Evolutionary conservation across 305 asterid species (phyloP), one percentile per base, ranked within the genome.

Genomic region (Rubia balearica): DNA sequence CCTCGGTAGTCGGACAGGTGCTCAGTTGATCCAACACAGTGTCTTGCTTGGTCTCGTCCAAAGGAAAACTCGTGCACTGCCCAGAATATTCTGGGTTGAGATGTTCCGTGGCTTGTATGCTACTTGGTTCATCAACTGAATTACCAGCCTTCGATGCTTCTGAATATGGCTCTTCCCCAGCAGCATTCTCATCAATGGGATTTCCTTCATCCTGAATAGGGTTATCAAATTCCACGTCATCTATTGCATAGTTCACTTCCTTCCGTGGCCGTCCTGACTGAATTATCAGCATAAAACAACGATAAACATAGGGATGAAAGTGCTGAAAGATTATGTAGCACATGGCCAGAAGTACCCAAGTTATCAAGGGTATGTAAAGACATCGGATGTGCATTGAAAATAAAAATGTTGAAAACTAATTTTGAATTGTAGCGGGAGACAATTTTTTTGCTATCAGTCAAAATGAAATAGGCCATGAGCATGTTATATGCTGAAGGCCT

Each of bases 221-320:
- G 16, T 72, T 66, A 60, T 67, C 75, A 0, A 42, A 38, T 49
- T 60, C 68, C 45, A 49, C 9, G 24, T 60, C 53, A 46, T 43
- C 43, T 70, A 51, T 13, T 5, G 74, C 49, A 77, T 90, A 89
- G 67, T 70, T 82, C 76, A 93, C 95, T 60, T 65, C 77, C 80
- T 85, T 93, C 71, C 88, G 82, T 36, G 65, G 73, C 51, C 97
- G 85, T 61, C 73, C 85, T 4, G 98, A 93, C 98, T 93, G 91
- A 65, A 79, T 76, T 62, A 48, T 65, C 70, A 72, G 14, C 55
- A 75, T 72, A 69, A 43, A 11, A 45, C 16, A 33, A 46, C 8
- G 14, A 59, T 21, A 27, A 71, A 14, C 21, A n/a, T n/a, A n/a
- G 46, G 24, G 30, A 71, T 24, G 51, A 5, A 24, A 11, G 62